phyloP scores from a whole-genome alignment of 768 basidiomycete genomes.

The Psilocybe cyanescens region DNA sequence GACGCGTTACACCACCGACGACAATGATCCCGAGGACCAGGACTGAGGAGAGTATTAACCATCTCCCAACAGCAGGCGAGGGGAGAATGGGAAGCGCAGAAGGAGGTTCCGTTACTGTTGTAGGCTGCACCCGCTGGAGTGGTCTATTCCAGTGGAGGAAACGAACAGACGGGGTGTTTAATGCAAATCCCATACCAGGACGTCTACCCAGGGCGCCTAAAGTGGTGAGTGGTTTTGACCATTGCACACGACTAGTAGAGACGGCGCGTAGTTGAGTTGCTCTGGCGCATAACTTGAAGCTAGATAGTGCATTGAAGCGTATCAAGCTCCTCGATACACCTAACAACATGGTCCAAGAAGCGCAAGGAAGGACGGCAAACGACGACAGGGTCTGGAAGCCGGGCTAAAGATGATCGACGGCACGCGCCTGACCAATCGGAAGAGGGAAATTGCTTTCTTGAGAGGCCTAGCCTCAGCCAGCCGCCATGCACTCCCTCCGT shows the following conservation, averaged over 20 bases:
- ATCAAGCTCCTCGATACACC: slow-evolving; percentile 26
- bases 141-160: slow-evolving; percentile 12
- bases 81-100: slow-evolving; percentile 58
- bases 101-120: slow-evolving; percentile 10
- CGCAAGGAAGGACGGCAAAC: neutral
- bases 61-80: slow-evolving; percentile 72
- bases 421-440: slow-evolving; percentile 16
- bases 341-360: slow-evolving; percentile 25
- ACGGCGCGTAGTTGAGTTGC: neutral
- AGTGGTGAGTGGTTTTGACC: slow-evolving; percentile 3
- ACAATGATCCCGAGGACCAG: slow-evolving; percentile 93
- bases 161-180: neutral
- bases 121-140: neutral
- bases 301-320: slow-evolving; percentile 10
- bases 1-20: slow-evolving; percentile 93
- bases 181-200: neutral
- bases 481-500: slow-evolving; percentile 39
- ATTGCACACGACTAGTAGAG: neutral
- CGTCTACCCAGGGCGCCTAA: neutral
- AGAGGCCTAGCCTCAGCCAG: slow-evolving; percentile 11
- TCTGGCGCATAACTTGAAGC: neutral
- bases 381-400: neutral
- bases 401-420: neutral
- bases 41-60: slow-evolving; percentile 85
- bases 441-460: slow-evolving; percentile 12